Percentiles rank a stretch among this genome's conserved stretches.
Evolutionary conservation across 805 yeast species (phyloP).

Genomic region (Cyberlindnera mrakii): DNA sequence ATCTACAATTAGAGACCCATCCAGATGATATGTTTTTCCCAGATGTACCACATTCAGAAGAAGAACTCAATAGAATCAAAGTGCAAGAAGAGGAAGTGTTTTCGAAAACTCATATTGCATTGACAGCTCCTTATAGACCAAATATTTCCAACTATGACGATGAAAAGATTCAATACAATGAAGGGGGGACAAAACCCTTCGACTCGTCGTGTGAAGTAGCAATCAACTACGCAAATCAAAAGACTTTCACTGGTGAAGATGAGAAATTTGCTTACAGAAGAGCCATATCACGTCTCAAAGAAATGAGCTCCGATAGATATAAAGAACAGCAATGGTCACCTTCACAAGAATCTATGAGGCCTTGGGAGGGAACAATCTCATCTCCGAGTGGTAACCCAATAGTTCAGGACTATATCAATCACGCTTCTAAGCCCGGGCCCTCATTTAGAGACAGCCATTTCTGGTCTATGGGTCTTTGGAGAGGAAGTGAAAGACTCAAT

Average conservation of each 20-base stretch:
- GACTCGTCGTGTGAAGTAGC: constrained; percentile 18
- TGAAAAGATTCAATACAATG: constrained; percentile 28
- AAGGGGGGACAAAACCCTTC: constrained; percentile 13
- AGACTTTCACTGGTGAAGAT: constrained; percentile 70
- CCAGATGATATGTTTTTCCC: constrained; percentile 61
- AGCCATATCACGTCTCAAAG: constrained; percentile 60
- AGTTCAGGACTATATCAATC: constrained; percentile 17
- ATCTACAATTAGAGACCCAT: constrained; percentile 41
- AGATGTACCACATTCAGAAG: constrained; percentile 41
- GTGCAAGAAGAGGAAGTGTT: constrained; percentile 68
- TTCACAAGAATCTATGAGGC: constrained; percentile 42
- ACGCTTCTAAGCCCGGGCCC: constrained; percentile 27
- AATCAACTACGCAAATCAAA: constrained; percentile 38
- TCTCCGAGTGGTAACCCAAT: constrained; percentile 9
- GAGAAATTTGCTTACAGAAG: constrained; percentile 68
- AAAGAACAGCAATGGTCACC: constrained; percentile 52
- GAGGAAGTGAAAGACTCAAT: constrained; percentile 40
- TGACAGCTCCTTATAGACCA: constrained; percentile 63
- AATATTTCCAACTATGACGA: constrained; percentile 59
- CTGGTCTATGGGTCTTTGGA: constrained; percentile 69
- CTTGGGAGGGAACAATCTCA: constrained; percentile 41
- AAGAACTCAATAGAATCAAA: constrained; percentile 31
- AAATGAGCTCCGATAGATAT: constrained; percentile 53
- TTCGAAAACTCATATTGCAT: constrained; percentile 54
- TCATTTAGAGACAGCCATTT: constrained; percentile 42